Evolutionary conservation across 495 filamentous ascomycete species (phyloP), one percentile per base, ranked within the genome.

Genomic region (Cercophora newfieldiana): DNA sequence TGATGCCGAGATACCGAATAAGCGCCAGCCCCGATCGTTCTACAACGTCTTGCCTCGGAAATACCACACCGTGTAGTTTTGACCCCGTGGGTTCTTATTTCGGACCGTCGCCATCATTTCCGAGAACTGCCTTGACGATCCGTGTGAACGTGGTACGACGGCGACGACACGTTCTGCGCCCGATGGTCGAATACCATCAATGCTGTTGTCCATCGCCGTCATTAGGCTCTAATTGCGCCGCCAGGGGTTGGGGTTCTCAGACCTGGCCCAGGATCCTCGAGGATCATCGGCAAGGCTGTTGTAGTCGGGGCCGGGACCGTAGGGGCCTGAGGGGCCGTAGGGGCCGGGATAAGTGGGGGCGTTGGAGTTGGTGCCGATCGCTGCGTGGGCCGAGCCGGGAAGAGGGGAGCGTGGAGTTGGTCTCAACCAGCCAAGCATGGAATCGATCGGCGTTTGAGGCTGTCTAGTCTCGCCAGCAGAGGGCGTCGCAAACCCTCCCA

Each of bases 381-480:
- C 37, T 44, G 3, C 37, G 37, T 44, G 37, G 37, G 10, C 37
- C 37, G 37, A 5, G 37, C 37, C 37, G 37, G 37, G 37, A 44
- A 44, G 12, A 44, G 37, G 37, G 37, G 37, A 44, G 12, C 37
- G 37, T 5, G 37, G 37, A 44, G 37, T 44, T 14, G 37, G 37
- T 44, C 37, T 44, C 10, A 16, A 44, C 37, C 37, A 44, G 37
- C 51, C 21, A 18, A 55, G 25, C 16, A 24, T 22, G 51, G 51
- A 25, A 55, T 24, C 26, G 26, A 55, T 55, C 51, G 51, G 51
- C 51, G 26, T 24, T 26, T 55, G 51, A 26, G 51, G 51, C 51
- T 55, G 51, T 26, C 51, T 55, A 55, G 51, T 22, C 51, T 55
- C 51, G 21, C 21, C 21, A 8, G 18, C 21, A 2, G 44, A 7